These are phyloP conservation scores for Noccaea caerulescens DNA, from an alignment of 345 rosid species.

Conservation along the genomic window DNA sequence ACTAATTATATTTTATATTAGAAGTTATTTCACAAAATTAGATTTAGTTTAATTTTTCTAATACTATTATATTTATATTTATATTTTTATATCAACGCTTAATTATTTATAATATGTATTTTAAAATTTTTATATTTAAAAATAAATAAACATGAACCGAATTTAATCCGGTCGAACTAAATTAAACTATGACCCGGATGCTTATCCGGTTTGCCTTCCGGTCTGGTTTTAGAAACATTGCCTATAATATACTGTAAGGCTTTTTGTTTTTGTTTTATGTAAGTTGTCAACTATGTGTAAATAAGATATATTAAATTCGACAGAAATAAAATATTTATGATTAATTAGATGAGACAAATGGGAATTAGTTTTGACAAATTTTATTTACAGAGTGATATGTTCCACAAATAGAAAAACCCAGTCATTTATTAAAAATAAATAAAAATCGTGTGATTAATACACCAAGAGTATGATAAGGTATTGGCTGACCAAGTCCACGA, in stretches of 20 bases:
- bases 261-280: neutral
- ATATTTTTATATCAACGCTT: too few relatives aligned
- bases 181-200: too few relatives aligned
- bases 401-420: neutral
- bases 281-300: neutral
- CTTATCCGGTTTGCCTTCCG: too few relatives aligned
- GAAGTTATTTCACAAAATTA: too few relatives aligned
- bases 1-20: too few relatives aligned
- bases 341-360: neutral
- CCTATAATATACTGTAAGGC: neutral
- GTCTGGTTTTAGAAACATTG: too few relatives aligned
- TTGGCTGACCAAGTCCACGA: conserved; percentile 41
- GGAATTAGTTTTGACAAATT: neutral
- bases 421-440: neutral
- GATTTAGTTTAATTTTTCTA: too few relatives aligned
- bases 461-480: conserved; percentile 30
- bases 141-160: too few relatives aligned
- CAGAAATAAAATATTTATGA: neutral
- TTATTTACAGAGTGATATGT: neutral
- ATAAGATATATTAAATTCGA: neutral
- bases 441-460: neutral
- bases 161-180: too few relatives aligned
- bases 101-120: too few relatives aligned
- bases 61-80: too few relatives aligned
- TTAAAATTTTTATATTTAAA: too few relatives aligned